phyloP scores from a whole-genome alignment of 257 asterid genomes.

The Catharanthus roseus region DNA sequence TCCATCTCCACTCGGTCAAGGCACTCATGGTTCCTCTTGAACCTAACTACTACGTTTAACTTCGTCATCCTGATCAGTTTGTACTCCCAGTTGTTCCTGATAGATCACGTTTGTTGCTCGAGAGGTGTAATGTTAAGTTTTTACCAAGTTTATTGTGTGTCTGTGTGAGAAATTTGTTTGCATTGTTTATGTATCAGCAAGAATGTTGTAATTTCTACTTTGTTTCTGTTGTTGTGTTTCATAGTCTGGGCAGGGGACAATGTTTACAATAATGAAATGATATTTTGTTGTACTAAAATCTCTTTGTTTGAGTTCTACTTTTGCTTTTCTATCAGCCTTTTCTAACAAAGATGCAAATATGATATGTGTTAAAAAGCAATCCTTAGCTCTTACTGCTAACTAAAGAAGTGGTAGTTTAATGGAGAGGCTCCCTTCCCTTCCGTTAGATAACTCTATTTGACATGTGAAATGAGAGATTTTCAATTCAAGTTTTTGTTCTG shows the following conservation, averaged over 20 bases:
- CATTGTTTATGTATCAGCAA: conserved; percentile 2
- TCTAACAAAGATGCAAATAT: neutral
- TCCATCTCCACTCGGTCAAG: conserved; percentile 48
- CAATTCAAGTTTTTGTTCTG: too few species aligned
- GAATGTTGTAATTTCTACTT: neutral
- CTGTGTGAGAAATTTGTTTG: conserved; percentile 1
- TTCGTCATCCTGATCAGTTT: conserved; percentile 8
- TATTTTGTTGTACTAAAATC: neutral
- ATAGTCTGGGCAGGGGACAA: conserved; percentile 3
- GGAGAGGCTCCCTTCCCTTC: too few species aligned
- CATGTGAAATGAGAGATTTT: too few species aligned
- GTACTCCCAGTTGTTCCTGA: conserved; percentile 4
- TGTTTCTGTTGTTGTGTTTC: neutral
- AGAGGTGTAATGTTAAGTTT: conserved; percentile 15
- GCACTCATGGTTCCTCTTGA: conserved; percentile 34
- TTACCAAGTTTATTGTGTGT: neutral
- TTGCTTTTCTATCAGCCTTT: neutral
- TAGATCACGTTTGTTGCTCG: neutral
- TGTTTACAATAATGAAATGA: neutral
- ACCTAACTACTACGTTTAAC: conserved; percentile 23
- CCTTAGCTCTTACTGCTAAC: too few species aligned
- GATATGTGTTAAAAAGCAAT: neutral
- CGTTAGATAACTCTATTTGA: too few species aligned
- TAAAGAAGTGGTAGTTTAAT: too few species aligned
- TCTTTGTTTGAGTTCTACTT: neutral